Evolutionary conservation across 2,329 filamentous ascomycete genomes (phyloP).

Genomic region (Mariannaea sp.): DNA sequence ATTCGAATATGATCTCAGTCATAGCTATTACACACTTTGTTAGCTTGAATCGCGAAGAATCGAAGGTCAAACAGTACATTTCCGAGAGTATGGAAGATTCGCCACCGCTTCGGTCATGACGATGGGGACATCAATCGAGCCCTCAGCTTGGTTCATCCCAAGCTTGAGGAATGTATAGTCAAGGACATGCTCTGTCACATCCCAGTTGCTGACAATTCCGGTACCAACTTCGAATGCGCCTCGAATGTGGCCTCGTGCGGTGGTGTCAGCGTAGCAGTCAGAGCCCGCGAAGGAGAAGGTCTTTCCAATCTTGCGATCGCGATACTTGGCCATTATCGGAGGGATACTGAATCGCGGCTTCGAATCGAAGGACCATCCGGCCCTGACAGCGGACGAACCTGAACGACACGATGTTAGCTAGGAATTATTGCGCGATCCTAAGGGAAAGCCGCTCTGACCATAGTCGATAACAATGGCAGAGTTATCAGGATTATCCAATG

Average conservation of each 20-base stretch:
- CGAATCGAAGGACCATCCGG: conserved; percentile 93
- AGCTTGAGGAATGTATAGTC: conserved; percentile 96
- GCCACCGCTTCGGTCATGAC: conserved; percentile 96
- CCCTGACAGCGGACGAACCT: conserved; percentile 89
- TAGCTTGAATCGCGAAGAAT: conserved; percentile 20
- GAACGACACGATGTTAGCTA: conserved; percentile 26
- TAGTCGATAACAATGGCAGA: conserved; percentile 97
- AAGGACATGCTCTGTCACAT: conserved; percentile 91
- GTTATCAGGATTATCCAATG: conserved; percentile 59
- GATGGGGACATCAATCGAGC: conserved; percentile 80
- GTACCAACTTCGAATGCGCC: conserved; percentile 90
- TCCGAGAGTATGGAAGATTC: conserved; percentile 85
- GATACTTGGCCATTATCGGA: conserved; percentile 92
- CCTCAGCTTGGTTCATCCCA: conserved; percentile 77
- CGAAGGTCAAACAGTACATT: conserved; percentile 62
- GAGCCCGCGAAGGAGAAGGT: conserved; percentile 91
- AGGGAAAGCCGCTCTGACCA: conserved; percentile 60
- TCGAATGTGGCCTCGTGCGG: conserved; percentile 85
- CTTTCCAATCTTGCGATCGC: conserved; percentile 89
- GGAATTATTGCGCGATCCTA: conserved; percentile 14
- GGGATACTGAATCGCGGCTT: conserved; percentile 80
- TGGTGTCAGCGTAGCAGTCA: conserved; percentile 94
- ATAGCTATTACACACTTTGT: conserved; percentile 65
- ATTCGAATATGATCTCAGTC: conserved; percentile 97
- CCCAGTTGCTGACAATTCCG: conserved; percentile 95